Conservation (phyloP, 1,139 yeast species). For the Blastobotrys petasosporus region DNA sequence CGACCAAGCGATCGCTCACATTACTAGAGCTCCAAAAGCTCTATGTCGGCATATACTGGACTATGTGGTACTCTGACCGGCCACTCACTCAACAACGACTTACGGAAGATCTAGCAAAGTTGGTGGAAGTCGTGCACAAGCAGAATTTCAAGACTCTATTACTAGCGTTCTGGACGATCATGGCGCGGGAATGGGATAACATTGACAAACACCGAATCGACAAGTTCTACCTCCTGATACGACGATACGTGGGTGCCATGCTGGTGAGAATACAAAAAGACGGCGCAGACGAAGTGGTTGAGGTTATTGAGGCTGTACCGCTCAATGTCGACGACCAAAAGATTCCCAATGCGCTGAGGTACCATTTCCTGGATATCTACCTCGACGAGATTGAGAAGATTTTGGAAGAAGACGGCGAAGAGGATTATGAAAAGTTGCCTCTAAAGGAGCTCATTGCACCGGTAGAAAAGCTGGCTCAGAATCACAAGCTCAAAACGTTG, state of each 20-base stretch:
- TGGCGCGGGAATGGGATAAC: slow-evolving; percentile 75
- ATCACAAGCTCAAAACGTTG: slow-evolving; percentile 55
- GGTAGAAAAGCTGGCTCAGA: slow-evolving; percentile 46
- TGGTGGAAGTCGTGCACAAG: slow-evolving; percentile 42
- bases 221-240: slow-evolving; percentile 72
- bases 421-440: slow-evolving; percentile 42
- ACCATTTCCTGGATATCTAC: slow-evolving; percentile 79
- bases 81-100: slow-evolving; percentile 85
- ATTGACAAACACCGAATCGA: slow-evolving; percentile 77
- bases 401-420: slow-evolving; percentile 39
- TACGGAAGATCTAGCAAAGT: slow-evolving; percentile 64
- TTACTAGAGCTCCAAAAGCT: slow-evolving; percentile 65
- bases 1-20: slow-evolving; percentile 38
- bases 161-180: slow-evolving; percentile 76
- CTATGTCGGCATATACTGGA: slow-evolving; percentile 87
- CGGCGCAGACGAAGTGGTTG: slow-evolving; percentile 54
- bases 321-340: slow-evolving; percentile 36
- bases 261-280: slow-evolving; percentile 50
- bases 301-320: slow-evolving; percentile 36
- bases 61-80: slow-evolving; percentile 95
- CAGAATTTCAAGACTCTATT: slow-evolving; percentile 48
- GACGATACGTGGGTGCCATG: slow-evolving; percentile 67
- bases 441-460: slow-evolving; percentile 51
- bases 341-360: slow-evolving; percentile 70
- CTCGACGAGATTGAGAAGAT: slow-evolving; percentile 77